These are phyloP conservation scores for Xylariaceae sp. DNA, from an alignment of 2,329 filamentous ascomycete genomes.

Conservation along the genomic window DNA sequence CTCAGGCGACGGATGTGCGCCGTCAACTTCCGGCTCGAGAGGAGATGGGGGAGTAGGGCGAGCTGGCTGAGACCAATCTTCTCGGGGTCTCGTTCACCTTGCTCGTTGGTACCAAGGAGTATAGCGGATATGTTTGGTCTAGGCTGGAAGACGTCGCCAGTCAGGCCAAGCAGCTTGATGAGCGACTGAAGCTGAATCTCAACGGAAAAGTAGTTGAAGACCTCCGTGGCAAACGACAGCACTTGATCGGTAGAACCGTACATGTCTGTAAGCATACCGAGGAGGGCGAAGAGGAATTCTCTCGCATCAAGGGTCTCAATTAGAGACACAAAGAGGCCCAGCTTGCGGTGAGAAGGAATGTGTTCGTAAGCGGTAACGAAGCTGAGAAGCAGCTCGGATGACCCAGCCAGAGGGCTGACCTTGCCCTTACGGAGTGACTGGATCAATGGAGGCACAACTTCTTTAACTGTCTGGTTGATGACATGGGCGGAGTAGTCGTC, in stretches of 20 bases:
- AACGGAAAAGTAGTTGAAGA: constrained; percentile 68
- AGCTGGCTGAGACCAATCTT: constrained; percentile 51
- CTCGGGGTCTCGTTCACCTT: constrained; percentile 43
- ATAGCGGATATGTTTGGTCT: constrained; percentile 69
- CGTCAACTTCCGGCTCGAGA: constrained; percentile 54
- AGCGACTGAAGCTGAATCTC: constrained; percentile 73
- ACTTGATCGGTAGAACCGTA: constrained; percentile 74
- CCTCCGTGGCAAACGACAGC: constrained; percentile 65
- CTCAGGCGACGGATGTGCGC: constrained; percentile 51
- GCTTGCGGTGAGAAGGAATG: constrained; percentile 79
- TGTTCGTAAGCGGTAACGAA: constrained; percentile 97
- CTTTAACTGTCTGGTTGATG: constrained; percentile 88
- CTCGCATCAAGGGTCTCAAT: constrained; percentile 77
- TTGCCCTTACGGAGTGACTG: constrained; percentile 77
- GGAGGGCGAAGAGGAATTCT: constrained; percentile 81
- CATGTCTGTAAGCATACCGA: constrained; percentile 86
- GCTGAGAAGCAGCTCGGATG: constrained; percentile 85
- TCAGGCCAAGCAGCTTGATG: constrained; percentile 68
- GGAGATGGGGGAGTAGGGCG: constrained; percentile 51
- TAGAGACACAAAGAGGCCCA: constrained; percentile 77
- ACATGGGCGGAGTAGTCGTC: constrained; percentile 97
- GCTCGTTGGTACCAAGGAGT: constrained; percentile 57
- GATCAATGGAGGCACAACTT: constrained; percentile 88
- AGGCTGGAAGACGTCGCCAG: constrained; percentile 67
- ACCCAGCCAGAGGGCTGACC: constrained; percentile 70